Conservation (phyloP, 257 asterid genomes). For the Nicotiana otophora region DNA sequence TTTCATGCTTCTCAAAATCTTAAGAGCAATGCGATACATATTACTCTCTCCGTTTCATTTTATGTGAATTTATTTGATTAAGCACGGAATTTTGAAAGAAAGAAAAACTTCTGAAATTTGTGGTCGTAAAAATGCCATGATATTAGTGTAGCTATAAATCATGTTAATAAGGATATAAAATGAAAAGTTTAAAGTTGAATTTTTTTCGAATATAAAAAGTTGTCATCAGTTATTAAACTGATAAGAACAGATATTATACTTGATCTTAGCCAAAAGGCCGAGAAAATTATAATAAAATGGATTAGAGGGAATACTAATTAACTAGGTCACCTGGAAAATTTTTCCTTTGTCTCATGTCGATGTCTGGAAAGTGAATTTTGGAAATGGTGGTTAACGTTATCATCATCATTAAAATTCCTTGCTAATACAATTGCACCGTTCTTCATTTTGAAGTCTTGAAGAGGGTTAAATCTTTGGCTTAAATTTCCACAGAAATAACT, state of each 20-base stretch:
- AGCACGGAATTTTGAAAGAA: too few species aligned
- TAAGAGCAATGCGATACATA: background rate
- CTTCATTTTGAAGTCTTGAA: constrained; percentile 48
- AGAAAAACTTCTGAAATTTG: background rate
- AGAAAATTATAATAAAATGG: constrained; percentile 2
- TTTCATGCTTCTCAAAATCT: too few species aligned
- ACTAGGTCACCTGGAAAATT: background rate
- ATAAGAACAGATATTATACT: background rate
- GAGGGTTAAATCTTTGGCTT: constrained; percentile 37
- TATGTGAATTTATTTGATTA: background rate
- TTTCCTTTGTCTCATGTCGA: constrained; percentile 2
- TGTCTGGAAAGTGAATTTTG: background rate
- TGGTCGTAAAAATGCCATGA: background rate
- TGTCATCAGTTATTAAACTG: background rate
- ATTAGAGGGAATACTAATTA: background rate
- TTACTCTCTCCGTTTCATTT: background rate
- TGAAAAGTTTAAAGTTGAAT: background rate
- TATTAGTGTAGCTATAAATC: background rate
- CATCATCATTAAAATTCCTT: constrained; percentile 13
- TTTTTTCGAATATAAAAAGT: background rate
- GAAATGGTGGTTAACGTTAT: background rate
- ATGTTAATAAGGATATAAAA: background rate
- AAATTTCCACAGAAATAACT: constrained; percentile 26
- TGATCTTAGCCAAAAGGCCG: background rate
- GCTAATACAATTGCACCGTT: constrained; percentile 53